A percentile compares a stretch with the other conserved stretches of the same genome.
These are phyloP conservation scores for Botrytis fabae DNA, from an alignment of 2,329 filamentous ascomycete species.

Conservation along the genomic window DNA sequence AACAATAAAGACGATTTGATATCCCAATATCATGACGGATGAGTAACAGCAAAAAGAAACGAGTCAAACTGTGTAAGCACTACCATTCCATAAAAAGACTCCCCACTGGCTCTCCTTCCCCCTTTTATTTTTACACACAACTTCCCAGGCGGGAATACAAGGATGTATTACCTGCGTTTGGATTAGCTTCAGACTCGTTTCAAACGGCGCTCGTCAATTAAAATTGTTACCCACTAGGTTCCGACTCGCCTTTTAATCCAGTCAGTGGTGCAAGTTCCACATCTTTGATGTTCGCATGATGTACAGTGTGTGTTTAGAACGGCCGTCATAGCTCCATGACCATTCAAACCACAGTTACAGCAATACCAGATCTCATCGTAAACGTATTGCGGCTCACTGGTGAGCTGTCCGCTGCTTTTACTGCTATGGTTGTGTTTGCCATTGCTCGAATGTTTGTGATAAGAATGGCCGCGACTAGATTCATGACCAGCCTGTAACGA, in stretches of 20 bases:
- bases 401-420: background rate
- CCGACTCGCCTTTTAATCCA: background rate
- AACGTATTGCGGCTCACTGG: background rate
- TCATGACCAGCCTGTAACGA: background rate
- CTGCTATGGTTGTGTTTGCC: background rate
- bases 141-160: background rate
- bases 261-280: background rate
- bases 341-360: background rate
- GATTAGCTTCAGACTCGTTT: background rate
- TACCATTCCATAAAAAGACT: background rate
- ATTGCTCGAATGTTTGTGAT: background rate
- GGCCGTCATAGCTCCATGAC: background rate
- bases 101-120: background rate
- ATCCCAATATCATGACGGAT: background rate
- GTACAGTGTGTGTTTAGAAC: background rate
- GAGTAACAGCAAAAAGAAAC: background rate
- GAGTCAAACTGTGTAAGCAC: background rate
- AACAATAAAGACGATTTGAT: background rate
- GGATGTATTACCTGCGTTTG: background rate
- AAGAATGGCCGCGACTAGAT: background rate
- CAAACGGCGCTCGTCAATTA: background rate
- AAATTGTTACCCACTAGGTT: conserved; percentile 4
- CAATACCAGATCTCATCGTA: conserved; percentile 13
- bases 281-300: background rate
- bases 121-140: background rate